Evolutionary conservation across 2,329 filamentous ascomycete species (phyloP).

Genomic region (Aspergillus proliferans): DNA sequence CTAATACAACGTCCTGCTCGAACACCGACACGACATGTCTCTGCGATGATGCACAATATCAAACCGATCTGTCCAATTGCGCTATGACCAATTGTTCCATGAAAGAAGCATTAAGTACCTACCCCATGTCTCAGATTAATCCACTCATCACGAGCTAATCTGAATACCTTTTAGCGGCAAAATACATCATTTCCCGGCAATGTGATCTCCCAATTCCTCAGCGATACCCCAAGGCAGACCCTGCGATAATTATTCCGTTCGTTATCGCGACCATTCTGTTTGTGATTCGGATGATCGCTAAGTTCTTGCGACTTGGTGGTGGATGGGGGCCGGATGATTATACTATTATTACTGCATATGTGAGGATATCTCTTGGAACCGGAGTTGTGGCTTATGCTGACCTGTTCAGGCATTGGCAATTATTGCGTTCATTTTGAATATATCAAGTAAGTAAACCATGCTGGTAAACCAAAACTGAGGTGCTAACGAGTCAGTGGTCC

Average conservation of each 20-base stretch:
- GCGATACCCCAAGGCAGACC: slow-evolving; percentile 1
- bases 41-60: not conserved
- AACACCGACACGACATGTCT: not conserved
- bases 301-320: slow-evolving; percentile 1
- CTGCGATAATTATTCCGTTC: slow-evolving; percentile 1
- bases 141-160: not conserved
- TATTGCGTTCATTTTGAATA: slow-evolving; percentile 7
- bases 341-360: slow-evolving; percentile 10
- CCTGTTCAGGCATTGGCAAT: slow-evolving; percentile 6
- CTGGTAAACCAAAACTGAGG: not conserved
- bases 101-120: not conserved
- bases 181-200: slow-evolving; percentile 1
- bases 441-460: slow-evolving; percentile 5
- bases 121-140: not conserved
- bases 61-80: not conserved
- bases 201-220: not conserved
- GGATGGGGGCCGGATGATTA: slow-evolving; percentile 4
- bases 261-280: slow-evolving; percentile 3
- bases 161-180: not conserved
- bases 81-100: not conserved
- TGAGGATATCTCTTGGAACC: not conserved
- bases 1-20: slow-evolving; percentile 1
- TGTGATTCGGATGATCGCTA: not conserved
- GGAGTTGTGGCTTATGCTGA: not conserved
- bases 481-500: slow-evolving; percentile 9